Percentiles rank a stretch among this genome's conserved stretches.
phyloP scores from a whole-genome alignment of 176 grass and related monocot species.

The Raddia guianensis region DNA sequence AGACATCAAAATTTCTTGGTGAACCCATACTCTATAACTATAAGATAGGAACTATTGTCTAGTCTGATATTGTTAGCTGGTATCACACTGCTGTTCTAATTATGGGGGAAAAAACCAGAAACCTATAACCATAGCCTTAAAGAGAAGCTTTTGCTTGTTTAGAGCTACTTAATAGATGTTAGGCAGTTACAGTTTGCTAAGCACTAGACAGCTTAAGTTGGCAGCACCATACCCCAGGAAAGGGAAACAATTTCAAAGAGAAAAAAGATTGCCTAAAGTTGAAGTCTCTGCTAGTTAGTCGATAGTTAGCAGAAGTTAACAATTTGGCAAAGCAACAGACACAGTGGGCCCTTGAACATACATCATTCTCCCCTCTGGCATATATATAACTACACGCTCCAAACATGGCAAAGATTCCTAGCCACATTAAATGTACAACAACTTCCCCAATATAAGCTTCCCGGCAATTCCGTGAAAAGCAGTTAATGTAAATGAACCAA shows the following conservation, averaged over 20 bases:
- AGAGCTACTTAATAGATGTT: not conserved
- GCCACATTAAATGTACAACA: constrained; percentile 11
- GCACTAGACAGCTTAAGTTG: not conserved
- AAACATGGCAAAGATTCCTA: constrained; percentile 26
- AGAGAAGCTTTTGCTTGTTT: not conserved
- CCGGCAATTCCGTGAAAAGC: not conserved
- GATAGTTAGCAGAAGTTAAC: not conserved
- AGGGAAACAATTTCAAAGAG: not conserved
- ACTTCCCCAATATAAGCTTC: not conserved
- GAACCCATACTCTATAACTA: not conserved
- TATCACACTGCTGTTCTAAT: not conserved
- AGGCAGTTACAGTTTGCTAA: not conserved
- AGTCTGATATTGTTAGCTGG: not conserved
- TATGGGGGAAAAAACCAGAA: not conserved
- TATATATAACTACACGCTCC: constrained; percentile 28
- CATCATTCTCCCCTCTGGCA: not conserved
- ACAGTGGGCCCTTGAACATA: not conserved
- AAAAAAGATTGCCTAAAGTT: not conserved
- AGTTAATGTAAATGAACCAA: not conserved
- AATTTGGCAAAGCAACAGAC: constrained; percentile 6
- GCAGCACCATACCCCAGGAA: not conserved
- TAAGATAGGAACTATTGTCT: not conserved
- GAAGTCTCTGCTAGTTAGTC: not conserved
- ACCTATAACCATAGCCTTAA: not conserved
- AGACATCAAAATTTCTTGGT: not conserved